Evolutionary conservation across 139 green algal genomes (phyloP).

Genomic region (Pleodorina starrii): DNA sequence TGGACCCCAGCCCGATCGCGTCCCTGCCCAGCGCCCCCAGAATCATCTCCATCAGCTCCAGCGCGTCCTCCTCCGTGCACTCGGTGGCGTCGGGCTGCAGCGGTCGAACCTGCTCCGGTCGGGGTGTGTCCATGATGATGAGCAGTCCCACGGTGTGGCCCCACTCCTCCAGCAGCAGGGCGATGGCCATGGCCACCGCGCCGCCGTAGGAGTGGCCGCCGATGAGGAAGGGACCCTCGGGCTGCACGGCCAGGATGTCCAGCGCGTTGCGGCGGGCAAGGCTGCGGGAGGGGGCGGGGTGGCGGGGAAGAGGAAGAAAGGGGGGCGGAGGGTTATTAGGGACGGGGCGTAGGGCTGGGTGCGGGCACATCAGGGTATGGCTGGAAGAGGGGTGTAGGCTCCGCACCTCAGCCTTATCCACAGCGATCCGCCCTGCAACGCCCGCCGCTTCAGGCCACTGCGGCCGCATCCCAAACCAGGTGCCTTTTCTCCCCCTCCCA

Average conservation of each 20-base stretch:
- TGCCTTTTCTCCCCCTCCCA: too few species aligned
- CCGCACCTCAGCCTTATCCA: too few species aligned
- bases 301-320: not conserved
- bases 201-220: slow-evolving; percentile 92
- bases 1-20: slow-evolving; percentile 82
- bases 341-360: too few species aligned
- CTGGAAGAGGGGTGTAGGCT: too few species aligned
- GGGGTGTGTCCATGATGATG: slow-evolving; percentile 88
- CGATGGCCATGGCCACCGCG: slow-evolving; percentile 86
- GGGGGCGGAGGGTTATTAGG: not conserved
- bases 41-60: slow-evolving; percentile 96
- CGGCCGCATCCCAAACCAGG: too few species aligned
- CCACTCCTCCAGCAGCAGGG: slow-evolving; percentile 85
- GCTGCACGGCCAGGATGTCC: slow-evolving; percentile 86
- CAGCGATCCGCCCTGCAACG: too few species aligned
- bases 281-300: slow-evolving; percentile 26
- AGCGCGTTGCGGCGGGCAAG: slow-evolving; percentile 79
- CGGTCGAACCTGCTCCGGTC: slow-evolving; percentile 70
- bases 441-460: too few species aligned
- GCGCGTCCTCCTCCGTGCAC: slow-evolving; percentile 80
- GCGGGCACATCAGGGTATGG: too few species aligned
- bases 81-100: slow-evolving; percentile 67
- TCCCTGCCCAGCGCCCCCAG: slow-evolving; percentile 87
- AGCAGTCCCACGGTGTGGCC: slow-evolving; percentile 86
- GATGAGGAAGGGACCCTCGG: slow-evolving; percentile 87